These are phyloP conservation scores for Ceratocystiopsis minuta DNA, from an alignment of 2,329 filamentous ascomycete species.

Conservation along the genomic window DNA sequence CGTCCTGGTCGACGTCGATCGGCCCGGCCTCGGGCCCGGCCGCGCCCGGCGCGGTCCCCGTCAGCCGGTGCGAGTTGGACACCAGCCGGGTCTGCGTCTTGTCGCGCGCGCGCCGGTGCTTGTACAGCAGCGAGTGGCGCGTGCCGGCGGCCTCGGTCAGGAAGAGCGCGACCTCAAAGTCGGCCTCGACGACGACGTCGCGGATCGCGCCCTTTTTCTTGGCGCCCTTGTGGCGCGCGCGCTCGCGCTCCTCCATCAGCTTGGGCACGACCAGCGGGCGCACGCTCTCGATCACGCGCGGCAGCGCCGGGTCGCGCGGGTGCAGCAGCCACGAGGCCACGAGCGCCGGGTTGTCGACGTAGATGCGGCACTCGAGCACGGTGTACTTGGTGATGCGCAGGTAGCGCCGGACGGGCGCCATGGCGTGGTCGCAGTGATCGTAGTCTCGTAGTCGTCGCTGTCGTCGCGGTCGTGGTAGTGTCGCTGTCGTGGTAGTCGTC, in stretches of 20 bases:
- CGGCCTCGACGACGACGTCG: conserved; percentile 72
- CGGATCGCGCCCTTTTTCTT: conserved; percentile 67
- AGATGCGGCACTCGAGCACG: conserved; percentile 91
- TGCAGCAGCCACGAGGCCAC: conserved; percentile 71
- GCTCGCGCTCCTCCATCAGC: conserved; percentile 68
- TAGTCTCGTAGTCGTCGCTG: background rate
- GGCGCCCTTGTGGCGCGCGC: conserved; percentile 41
- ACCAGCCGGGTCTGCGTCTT: conserved; percentile 32
- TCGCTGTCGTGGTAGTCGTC: background rate
- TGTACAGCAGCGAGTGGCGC: conserved; percentile 70
- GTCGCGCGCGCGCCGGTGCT: conserved; percentile 60
- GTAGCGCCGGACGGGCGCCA: conserved; percentile 81
- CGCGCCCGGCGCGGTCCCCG: conserved; percentile 34
- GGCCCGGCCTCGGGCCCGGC: conserved; percentile 33
- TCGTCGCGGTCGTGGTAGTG: too few relatives aligned
- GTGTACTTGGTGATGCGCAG: conserved; percentile 84
- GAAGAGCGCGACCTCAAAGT: conserved; percentile 91
- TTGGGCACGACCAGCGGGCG: conserved; percentile 80
- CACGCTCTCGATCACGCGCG: conserved; percentile 68
- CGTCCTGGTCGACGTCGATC: conserved; percentile 27
- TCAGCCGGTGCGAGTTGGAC: conserved; percentile 45
- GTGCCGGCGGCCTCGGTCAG: conserved; percentile 62
- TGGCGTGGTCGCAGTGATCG: conserved; percentile 17
- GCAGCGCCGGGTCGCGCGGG: conserved; percentile 55
- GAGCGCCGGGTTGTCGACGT: conserved; percentile 77